A percentile compares a stretch with the other conserved stretches of the same genome.
phyloP scores from a whole-genome alignment of 805 yeast species.

The Starmerella vaccinii region DNA sequence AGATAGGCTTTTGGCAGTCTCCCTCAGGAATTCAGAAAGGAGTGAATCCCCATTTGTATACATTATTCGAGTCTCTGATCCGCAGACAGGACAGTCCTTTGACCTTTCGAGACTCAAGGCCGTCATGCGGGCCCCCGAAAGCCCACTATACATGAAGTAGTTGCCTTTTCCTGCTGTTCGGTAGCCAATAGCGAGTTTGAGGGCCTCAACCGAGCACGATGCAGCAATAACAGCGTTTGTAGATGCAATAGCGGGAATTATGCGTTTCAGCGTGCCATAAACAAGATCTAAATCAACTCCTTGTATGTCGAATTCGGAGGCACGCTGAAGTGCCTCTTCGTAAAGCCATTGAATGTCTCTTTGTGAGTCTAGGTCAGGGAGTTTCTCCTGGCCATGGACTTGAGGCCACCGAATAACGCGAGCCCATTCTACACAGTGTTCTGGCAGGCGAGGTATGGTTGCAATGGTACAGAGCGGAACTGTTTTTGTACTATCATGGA shows the following conservation, averaged over 20 bases:
- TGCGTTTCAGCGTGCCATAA: conserved; percentile 80
- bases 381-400: conserved; percentile 26
- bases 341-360: conserved; percentile 58
- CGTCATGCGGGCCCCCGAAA: conserved; percentile 64
- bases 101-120: conserved; percentile 54
- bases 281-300: conserved; percentile 66
- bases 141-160: conserved; percentile 82
- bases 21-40: conserved; percentile 37
- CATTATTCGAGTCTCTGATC: conserved; percentile 30
- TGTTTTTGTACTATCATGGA: conserved; percentile 45
- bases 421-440: conserved; percentile 91
- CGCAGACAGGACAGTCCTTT: conserved; percentile 69
- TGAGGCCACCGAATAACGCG: conserved; percentile 63
- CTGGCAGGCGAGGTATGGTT: conserved; percentile 86
- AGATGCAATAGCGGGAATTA: conserved; percentile 88
- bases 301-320: conserved; percentile 49
- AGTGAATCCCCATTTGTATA: conserved; percentile 26
- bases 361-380: conserved; percentile 59
- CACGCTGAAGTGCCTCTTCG: conserved; percentile 47
- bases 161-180: conserved; percentile 38
- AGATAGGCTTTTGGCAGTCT: conserved; percentile 28
- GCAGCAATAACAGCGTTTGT: conserved; percentile 91
- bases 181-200: conserved; percentile 45
- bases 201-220: conserved; percentile 74
- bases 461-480: conserved; percentile 72